A percentile compares a stretch with the other conserved stretches of the same genome.
These are phyloP conservation scores for Gypsophila paniculata DNA, from an alignment of 179 eudicot species.

Conservation along the genomic window DNA sequence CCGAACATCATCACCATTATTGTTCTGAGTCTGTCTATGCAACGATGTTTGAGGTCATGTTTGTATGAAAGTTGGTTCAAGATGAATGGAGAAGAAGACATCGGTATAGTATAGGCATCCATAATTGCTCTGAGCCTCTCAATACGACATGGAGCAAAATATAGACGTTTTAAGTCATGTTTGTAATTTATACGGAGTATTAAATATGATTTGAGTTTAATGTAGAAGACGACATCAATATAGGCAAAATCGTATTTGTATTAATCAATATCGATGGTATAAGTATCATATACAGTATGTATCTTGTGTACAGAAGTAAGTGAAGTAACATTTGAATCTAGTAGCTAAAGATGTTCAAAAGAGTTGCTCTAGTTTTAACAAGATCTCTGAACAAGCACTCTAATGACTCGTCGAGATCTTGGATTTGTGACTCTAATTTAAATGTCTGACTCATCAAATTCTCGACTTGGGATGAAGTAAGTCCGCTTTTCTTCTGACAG, in stretches of 20 bases:
- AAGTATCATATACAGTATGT: conserved; percentile 21
- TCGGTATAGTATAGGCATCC: too few species aligned
- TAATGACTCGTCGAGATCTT: conserved; percentile 19
- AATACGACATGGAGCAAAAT: neutral
- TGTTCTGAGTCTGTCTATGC: neutral
- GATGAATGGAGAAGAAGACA: too few species aligned
- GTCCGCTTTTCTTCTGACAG: conserved; percentile 18
- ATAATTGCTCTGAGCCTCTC: too few species aligned
- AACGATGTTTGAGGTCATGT: too few species aligned
- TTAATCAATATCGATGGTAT: neutral
- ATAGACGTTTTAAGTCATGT: neutral
- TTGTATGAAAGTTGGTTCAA: too few species aligned
- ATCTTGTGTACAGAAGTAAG: conserved; percentile 13
- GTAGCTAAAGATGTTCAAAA: conserved; percentile 37
- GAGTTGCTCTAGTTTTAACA: conserved; percentile 40
- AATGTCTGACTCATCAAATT: conserved; percentile 15
- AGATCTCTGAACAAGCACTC: conserved; percentile 22
- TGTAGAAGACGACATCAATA: neutral
- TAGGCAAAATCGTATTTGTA: conserved; percentile 9
- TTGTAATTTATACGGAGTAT: neutral
- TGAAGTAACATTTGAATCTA: conserved; percentile 17
- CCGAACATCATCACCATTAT: neutral
- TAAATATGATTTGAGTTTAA: neutral
- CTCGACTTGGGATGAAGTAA: conserved; percentile 1
- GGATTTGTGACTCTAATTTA: conserved; percentile 32